Evolutionary conservation across 495 filamentous ascomycete species (phyloP), one percentile per base, ranked within the genome.

Genomic region (Pyrenula aspistea): DNA sequence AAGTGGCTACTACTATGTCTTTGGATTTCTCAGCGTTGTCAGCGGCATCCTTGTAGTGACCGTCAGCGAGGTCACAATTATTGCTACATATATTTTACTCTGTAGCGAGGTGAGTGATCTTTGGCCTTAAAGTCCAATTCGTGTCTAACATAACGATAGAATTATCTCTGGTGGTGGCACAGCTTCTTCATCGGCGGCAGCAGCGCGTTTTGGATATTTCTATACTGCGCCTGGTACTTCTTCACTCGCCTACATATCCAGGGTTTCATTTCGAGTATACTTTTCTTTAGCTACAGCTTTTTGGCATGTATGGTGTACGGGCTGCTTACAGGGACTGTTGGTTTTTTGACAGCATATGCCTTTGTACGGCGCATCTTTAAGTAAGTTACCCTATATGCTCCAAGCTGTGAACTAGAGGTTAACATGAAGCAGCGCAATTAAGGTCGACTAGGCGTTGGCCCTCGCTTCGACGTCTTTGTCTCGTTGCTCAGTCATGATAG

Each of bases 91-190:
- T 66, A 82, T 87, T 51, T 85, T 88, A 67, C 81, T 96, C 22
- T 95, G 91, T 71, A 73, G 82, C 11, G 91, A 88, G 72, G 80
- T 80, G 72, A 65, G 73, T 58, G 23, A 24, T 10, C 24, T 59
- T 22, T 48, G 12, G 12, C 22, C 1, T 15, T 10, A 47, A 1
- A 12, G n/a, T 42, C 10, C 23, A n/a, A 22, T 51, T 36, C 23
- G 21, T 2, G 21, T n/a, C 53, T 62, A 68, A 55, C 70, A 62
- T 24, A 22, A 23, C 55, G 10, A 51, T 56, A 91, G 83, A 92
- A 95, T 66, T 89, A 95, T 68, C 79, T 93, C 67, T 96, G 91
- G 91, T 94, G 88, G 89, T 95, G 90, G 90, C 86, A 89, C 65
- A 89, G 86, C 60, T 93, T 96, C 73, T 68, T 90, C 42, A 81